Conservation (phyloP, 228 moss, liverwort and hornwort species). For the Sphagnum magellanicum region DNA sequence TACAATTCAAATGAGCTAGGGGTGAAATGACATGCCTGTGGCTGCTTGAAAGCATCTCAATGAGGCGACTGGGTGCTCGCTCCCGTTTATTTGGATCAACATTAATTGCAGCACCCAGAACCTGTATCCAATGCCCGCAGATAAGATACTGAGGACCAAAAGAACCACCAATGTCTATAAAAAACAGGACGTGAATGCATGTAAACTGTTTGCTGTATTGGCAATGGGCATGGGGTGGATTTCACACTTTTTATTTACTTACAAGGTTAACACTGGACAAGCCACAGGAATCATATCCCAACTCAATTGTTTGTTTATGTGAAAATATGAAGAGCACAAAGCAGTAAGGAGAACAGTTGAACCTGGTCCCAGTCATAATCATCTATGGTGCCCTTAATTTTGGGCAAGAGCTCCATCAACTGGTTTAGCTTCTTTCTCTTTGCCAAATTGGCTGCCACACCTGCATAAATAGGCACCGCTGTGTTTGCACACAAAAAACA, state of each 20-base stretch:
- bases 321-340: not conserved
- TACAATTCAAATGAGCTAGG: not conserved
- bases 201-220: too few species aligned
- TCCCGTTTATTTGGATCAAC: conserved; percentile 74
- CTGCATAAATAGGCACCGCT: conserved; percentile 97
- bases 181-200: too few species aligned
- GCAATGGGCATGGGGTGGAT: too few species aligned
- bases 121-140: conserved; percentile 28
- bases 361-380: conserved; percentile 98
- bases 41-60: conserved; percentile 79
- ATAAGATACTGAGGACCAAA: not conserved
- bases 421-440: conserved; percentile 71
- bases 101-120: conserved; percentile 94
- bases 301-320: too few species aligned
- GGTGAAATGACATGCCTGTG: conserved; percentile 48
- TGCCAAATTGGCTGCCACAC: conserved; percentile 85
- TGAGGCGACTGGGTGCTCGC: conserved; percentile 82
- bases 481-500: conserved; percentile 8
- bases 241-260: too few species aligned
- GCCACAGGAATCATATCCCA: too few species aligned
- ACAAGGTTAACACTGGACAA: too few species aligned
- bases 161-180: not conserved
- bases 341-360: not conserved
- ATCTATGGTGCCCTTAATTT: conserved; percentile 81
- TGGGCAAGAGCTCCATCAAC: conserved; percentile 63